These are phyloP conservation scores for Podila epigama DNA, from an alignment of 192 early-diverging fungal species.

Conservation along the genomic window DNA sequence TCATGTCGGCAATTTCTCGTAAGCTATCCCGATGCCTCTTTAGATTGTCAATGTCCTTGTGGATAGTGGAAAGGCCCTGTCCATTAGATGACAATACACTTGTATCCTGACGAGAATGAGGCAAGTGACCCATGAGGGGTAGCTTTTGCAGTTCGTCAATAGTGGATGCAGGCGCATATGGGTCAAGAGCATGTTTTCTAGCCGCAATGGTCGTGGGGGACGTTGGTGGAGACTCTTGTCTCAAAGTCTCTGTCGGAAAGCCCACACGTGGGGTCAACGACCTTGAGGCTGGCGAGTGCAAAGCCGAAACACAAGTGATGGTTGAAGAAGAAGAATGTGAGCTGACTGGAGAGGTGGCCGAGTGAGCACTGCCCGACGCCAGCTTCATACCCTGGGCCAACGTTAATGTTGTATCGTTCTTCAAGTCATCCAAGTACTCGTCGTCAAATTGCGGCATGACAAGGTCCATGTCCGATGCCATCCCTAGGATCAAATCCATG, in stretches of 20 bases:
- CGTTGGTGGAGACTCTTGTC: background rate
- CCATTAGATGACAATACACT: no score
- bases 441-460: constrained; percentile 41
- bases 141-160: no score
- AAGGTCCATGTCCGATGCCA: constrained; percentile 39
- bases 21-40: constrained; percentile 22
- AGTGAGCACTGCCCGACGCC: background rate
- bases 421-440: constrained; percentile 24
- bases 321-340: constrained; percentile 27
- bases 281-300: constrained; percentile 2
- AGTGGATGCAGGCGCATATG: no score
- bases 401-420: constrained; percentile 6
- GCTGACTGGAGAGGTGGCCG: background rate
- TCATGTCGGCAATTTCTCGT: background rate
- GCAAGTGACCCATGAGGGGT: no score
- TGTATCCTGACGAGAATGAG: no score
- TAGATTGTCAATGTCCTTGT: constrained; percentile 28
- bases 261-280: background rate
- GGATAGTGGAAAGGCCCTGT: constrained; percentile 10
- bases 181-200: background rate
- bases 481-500: constrained; percentile 34
- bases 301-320: constrained; percentile 13
- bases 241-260: background rate
- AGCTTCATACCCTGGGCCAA: no score
- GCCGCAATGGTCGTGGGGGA: background rate